Conservation (phyloP, 1,139 yeast genomes). For the Kluyveromyces marxianus region DNA sequence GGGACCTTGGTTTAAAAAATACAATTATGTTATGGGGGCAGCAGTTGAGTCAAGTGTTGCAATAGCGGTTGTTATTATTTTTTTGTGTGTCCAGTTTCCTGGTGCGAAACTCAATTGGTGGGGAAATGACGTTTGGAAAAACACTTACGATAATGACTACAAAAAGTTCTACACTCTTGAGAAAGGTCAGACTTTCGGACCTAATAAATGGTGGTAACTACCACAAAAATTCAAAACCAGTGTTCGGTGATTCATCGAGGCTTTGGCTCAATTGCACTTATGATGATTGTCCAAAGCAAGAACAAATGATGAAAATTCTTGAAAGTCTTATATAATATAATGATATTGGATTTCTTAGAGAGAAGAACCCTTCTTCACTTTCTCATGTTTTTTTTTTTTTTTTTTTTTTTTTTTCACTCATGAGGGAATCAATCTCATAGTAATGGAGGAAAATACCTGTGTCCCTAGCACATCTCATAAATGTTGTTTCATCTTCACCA, state of each 20-base stretch:
- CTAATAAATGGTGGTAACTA: constrained; percentile 34
- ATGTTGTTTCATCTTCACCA: too few relatives aligned
- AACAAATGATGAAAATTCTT: too few relatives aligned
- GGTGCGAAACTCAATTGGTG: constrained; percentile 43
- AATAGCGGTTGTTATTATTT: constrained; percentile 45
- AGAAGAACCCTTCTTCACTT: too few relatives aligned
- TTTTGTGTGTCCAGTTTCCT: constrained; percentile 47
- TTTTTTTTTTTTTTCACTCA: too few relatives aligned
- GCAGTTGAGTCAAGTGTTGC: constrained; percentile 58
- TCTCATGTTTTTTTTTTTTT: too few relatives aligned
- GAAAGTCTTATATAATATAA: too few relatives aligned
- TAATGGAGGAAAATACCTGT: too few relatives aligned
- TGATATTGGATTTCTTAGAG: too few relatives aligned
- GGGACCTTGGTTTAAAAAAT: constrained; percentile 50
- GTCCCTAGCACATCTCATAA: too few relatives aligned
- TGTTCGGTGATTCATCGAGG: background rate
- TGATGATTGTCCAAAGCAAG: too few relatives aligned
- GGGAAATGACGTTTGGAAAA: constrained; percentile 46
- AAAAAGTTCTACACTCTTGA: constrained; percentile 29
- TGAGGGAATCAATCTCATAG: too few relatives aligned
- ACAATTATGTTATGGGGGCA: constrained; percentile 52
- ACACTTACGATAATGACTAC: constrained; percentile 28
- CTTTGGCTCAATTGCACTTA: too few relatives aligned
- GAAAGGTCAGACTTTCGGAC: constrained; percentile 36
- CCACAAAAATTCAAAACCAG: background rate